Conservation (phyloP, 2,329 filamentous ascomycete species). For the Diaporthe citri region DNA sequence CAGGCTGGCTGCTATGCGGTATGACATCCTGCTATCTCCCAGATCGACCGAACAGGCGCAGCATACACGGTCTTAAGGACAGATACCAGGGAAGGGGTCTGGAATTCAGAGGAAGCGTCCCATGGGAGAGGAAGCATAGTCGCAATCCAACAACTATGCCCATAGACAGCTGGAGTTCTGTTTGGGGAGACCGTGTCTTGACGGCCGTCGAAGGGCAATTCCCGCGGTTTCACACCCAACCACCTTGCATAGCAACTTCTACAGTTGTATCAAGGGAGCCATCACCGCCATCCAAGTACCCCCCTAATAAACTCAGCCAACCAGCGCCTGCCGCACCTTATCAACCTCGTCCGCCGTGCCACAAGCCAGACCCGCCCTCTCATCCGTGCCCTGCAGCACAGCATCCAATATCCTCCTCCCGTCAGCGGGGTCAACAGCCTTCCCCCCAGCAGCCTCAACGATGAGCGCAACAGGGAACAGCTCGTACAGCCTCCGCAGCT, state of each 20-base stretch:
- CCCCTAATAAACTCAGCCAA: background rate
- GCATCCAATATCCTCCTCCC: slow-evolving; percentile 57
- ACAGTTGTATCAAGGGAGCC: background rate
- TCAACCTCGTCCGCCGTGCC: slow-evolving; percentile 64
- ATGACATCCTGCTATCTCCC: background rate
- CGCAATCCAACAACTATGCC: too few species aligned
- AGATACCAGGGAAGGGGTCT: background rate
- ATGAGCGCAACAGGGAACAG: slow-evolving; percentile 70
- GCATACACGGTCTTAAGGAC: background rate
- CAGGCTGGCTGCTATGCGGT: background rate
- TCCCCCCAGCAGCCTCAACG: slow-evolving; percentile 70
- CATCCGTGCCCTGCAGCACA: slow-evolving; percentile 57
- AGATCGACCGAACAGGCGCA: background rate
- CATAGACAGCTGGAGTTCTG: background rate
- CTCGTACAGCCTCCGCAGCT: slow-evolving; percentile 71
- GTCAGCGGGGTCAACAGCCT: slow-evolving; percentile 62
- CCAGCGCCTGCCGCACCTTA: slow-evolving; percentile 46
- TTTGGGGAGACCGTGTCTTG: too few species aligned
- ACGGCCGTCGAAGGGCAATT: background rate
- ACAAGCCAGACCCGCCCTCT: slow-evolving; percentile 64
- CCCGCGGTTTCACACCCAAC: background rate
- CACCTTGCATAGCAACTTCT: background rate
- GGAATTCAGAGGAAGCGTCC: too few species aligned
- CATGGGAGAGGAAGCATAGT: background rate
- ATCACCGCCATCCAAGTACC: background rate